phyloP scores from a whole-genome alignment of 2,329 filamentous ascomycete genomes.

The Camptophora hylomeconis region DNA sequence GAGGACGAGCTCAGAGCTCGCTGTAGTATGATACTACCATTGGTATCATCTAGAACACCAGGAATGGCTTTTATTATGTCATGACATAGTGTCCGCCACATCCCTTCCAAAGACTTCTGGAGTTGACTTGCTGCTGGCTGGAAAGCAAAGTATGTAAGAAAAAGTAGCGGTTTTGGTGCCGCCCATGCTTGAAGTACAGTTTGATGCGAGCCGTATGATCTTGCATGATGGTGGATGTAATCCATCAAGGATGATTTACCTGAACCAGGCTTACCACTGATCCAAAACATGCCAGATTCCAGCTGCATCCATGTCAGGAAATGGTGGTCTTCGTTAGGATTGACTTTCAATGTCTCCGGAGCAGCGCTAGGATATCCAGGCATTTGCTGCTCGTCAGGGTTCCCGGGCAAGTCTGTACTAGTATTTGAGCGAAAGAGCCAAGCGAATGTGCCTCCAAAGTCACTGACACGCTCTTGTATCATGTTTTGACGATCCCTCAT shows the following conservation, averaged over 20 bases:
- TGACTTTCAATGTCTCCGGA: too few species aligned
- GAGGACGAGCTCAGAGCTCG: constrained; percentile 5
- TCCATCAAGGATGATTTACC: constrained; percentile 17
- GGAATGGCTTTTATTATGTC: constrained; percentile 3
- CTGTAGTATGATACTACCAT: background rate
- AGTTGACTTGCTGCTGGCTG: constrained; percentile 5
- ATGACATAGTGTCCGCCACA: constrained; percentile 7
- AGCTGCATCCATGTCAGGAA: constrained; percentile 6
- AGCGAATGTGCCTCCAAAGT: constrained; percentile 6
- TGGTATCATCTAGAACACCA: constrained; percentile 2
- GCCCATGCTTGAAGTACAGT: constrained; percentile 6
- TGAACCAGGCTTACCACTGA: constrained; percentile 17
- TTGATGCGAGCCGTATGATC: background rate
- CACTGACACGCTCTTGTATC: constrained; percentile 4
- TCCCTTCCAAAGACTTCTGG: constrained; percentile 5
- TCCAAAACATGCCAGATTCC: constrained; percentile 9
- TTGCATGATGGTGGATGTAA: constrained; percentile 9
- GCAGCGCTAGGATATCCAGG: too few species aligned
- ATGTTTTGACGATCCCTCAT: constrained; percentile 8
- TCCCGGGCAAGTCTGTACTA: too few species aligned
- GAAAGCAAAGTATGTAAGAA: constrained; percentile 8
- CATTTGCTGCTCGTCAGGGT: too few species aligned
- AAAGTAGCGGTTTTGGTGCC: background rate
- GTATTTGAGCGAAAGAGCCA: too few species aligned
- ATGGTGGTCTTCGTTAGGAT: background rate